Evolutionary conservation across 192 early-diverging fungal genomes (phyloP), one percentile per base, ranked within the genome.

Genomic region (Coemansia sp.): DNA sequence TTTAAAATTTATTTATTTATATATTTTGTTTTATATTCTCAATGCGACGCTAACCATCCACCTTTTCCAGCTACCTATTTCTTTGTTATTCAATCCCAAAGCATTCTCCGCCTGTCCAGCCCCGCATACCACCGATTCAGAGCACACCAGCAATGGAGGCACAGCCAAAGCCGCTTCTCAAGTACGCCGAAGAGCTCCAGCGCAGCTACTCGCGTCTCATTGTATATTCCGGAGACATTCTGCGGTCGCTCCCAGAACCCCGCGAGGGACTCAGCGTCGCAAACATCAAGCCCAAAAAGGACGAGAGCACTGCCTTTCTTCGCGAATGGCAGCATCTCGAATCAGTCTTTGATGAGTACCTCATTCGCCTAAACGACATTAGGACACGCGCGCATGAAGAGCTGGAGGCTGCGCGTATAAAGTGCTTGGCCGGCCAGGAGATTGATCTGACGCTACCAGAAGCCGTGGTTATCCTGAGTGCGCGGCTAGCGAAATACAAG

Each of bases 271-370:
- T 74, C 45, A 65, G 71, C 42, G 50, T 52, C 11, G 70, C 70
- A 26, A 73, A 73, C 32, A 61, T 73, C 41, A 73, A 73, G 40
- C 59, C 70, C 11, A 73, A 73, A 30, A 73, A 66, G 51, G 70
- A 73, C 39, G 63, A 73, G 23, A 61, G 58, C 33, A 53, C 54
- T 0, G 46, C 58, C 27, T 73, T 73, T 25, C 44, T 55, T 38
- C 63, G 70, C 41, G 70, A 73, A 29, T 73, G 70, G 70, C 62
- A 73, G 51, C 70, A 73, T 33, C 30, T 73, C 18, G 70, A 73
- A 39, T 60, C 58, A 2, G 54, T 73, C 2, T 46, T 73, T 30
- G 70, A 73, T 50, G 70, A 66, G 46, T 73, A 61, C 30, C 50
- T 73, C 8, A 66, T 66, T 38, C 53, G 70, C 29, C 50, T 73